Conservation (phyloP, 495 filamentous ascomycete species). For the Podospora pseudopauciseta region DNA sequence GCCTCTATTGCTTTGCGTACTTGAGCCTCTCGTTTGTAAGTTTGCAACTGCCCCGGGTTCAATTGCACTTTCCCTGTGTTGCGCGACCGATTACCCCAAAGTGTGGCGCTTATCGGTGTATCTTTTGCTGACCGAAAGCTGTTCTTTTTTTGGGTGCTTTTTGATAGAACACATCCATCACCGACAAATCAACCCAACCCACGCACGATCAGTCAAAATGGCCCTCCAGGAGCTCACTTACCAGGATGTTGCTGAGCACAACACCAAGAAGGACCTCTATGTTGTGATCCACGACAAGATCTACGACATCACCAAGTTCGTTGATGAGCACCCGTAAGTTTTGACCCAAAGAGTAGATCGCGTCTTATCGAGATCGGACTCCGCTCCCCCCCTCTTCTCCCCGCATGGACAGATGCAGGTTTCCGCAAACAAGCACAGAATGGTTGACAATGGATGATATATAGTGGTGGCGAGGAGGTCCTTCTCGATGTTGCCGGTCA, state of each 20-base stretch:
- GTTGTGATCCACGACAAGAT: conserved; percentile 94
- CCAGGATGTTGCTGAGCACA: conserved; percentile 80
- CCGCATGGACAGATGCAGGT: background rate
- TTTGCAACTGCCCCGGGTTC: background rate
- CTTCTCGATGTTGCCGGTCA: conserved; percentile 93
- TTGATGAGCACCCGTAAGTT: conserved; percentile 99
- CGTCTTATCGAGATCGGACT: background rate
- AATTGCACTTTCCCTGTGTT: background rate
- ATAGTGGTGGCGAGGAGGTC: conserved; percentile 96
- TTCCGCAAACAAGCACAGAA: background rate
- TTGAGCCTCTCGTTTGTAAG: background rate
- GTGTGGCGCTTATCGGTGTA: conserved; percentile 1
- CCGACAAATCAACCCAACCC: conserved; percentile 7
- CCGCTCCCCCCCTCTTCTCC: background rate
- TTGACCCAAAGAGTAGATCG: background rate
- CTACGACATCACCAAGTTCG: conserved; percentile 82
- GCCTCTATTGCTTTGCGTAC: background rate
- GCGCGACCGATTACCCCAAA: conserved; percentile 4
- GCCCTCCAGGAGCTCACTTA: conserved; percentile 72
- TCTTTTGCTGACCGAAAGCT: conserved; percentile 23
- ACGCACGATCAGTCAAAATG: conserved; percentile 49
- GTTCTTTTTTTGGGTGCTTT: background rate
- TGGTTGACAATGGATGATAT: conserved; percentile 16
- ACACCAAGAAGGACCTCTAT: conserved; percentile 92
- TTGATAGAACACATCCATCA: conserved; percentile 18